phyloP scores from a whole-genome alignment of 495 filamentous ascomycete genomes.

The Penicillium robsamsonii region DNA sequence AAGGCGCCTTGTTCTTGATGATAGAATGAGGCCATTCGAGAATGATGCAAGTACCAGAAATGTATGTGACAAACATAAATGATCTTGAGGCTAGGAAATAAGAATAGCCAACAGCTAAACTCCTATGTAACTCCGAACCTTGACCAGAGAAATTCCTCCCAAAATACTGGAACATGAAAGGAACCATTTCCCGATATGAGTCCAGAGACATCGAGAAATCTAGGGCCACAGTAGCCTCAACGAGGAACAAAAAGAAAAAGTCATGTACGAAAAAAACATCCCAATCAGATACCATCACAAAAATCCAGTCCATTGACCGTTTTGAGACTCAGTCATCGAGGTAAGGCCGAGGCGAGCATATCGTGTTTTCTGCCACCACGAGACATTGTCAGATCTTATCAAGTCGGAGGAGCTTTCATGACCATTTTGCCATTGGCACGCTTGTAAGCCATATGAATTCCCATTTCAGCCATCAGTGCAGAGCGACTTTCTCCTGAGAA shows the following conservation, averaged over 20 bases:
- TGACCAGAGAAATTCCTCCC: constrained; percentile 5
- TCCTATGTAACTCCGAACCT: constrained; percentile 14
- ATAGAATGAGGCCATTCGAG: background rate
- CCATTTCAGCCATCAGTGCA: constrained; percentile 34
- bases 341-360: background rate
- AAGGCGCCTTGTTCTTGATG: background rate
- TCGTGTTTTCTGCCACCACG: background rate
- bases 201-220: too few species aligned
- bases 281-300: constrained; percentile 4
- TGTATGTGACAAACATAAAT: background rate
- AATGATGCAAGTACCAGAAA: background rate
- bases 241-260: too few species aligned
- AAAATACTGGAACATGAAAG: constrained; percentile 11
- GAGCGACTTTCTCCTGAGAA: constrained; percentile 30
- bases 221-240: too few species aligned
- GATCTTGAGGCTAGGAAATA: background rate
- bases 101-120: background rate
- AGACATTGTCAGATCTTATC: constrained; percentile 11
- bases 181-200: constrained; percentile 3
- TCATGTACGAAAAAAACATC: constrained; percentile 28
- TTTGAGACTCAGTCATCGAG: background rate
- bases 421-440: constrained; percentile 46
- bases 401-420: constrained; percentile 30
- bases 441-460: constrained; percentile 50
- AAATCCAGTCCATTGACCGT: background rate